A percentile compares a stretch with the other conserved stretches of the same genome.
Conservation (phyloP, 1,139 yeast genomes). For the Kurtzmaniella quercitrusa region DNA sequence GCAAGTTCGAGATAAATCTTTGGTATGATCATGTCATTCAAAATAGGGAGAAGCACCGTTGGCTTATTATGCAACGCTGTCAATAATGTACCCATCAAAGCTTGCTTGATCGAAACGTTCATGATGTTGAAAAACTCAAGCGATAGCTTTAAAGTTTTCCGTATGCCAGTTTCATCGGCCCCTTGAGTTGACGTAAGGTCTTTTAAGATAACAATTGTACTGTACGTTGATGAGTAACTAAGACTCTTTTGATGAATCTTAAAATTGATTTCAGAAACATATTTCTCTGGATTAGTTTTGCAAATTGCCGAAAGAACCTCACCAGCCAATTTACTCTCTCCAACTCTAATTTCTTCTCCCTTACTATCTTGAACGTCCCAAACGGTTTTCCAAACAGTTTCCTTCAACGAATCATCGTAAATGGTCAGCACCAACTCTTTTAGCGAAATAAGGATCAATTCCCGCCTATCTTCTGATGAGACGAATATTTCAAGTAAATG, state of each 20-base stretch:
- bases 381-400: slow-evolving; percentile 15
- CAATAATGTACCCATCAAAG: slow-evolving; percentile 55
- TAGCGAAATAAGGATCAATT: slow-evolving; percentile 32
- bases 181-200: slow-evolving; percentile 8
- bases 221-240: slow-evolving; percentile 22
- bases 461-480: slow-evolving; percentile 17
- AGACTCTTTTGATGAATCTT: slow-evolving; percentile 11
- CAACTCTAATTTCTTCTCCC: slow-evolving; percentile 8
- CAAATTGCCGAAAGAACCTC: slow-evolving; percentile 27
- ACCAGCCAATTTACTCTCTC: slow-evolving; percentile 29
- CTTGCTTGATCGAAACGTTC: slow-evolving; percentile 47
- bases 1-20: slow-evolving; percentile 52
- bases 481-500: slow-evolving; percentile 24
- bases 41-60: slow-evolving; percentile 46
- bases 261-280: slow-evolving; percentile 14
- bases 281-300: slow-evolving; percentile 10
- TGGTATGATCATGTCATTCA: slow-evolving; percentile 70
- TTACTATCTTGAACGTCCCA: slow-evolving; percentile 9
- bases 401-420: background rate
- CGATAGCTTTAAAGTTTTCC: slow-evolving; percentile 3
- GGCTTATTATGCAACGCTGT: slow-evolving; percentile 66
- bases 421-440: slow-evolving; percentile 29
- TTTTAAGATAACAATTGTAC: slow-evolving; percentile 32
- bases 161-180: background rate
- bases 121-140: slow-evolving; percentile 19